Evolutionary conservation across 805 yeast species (phyloP).

Genomic region (Lipomyces mesembrius): DNA sequence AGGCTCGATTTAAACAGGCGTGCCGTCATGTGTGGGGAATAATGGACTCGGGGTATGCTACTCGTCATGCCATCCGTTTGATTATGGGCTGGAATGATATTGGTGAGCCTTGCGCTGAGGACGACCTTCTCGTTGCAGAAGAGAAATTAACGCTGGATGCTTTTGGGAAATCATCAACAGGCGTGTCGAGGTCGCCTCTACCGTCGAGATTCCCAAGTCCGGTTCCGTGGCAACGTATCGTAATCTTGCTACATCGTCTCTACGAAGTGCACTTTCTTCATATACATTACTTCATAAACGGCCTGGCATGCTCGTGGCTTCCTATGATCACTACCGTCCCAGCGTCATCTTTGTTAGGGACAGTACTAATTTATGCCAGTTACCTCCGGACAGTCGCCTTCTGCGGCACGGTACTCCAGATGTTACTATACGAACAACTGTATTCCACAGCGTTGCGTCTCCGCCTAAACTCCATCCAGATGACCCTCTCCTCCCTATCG

Average conservation of each 20-base stretch:
- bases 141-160: not conserved
- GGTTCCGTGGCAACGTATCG: slow-evolving; percentile 17
- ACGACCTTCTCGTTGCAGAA: not conserved
- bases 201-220: not conserved
- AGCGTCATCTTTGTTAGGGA: not conserved
- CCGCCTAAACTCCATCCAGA: slow-evolving; percentile 7
- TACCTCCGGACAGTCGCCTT: slow-evolving; percentile 29
- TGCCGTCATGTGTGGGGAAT: slow-evolving; percentile 40
- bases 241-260: slow-evolving; percentile 30
- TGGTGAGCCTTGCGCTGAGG: not conserved
- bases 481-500: not conserved
- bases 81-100: not conserved
- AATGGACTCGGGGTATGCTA: slow-evolving; percentile 38
- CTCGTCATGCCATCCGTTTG: slow-evolving; percentile 16
- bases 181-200: not conserved
- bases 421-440: slow-evolving; percentile 32
- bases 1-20: slow-evolving; percentile 37
- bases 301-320: slow-evolving; percentile 26
- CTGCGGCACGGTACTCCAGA: slow-evolving; percentile 29
- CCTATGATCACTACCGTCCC: slow-evolving; percentile 12
- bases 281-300: slow-evolving; percentile 35
- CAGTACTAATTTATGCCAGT: slow-evolving; percentile 12
- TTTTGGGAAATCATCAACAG: not conserved
- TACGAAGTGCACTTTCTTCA: slow-evolving; percentile 40
- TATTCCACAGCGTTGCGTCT: slow-evolving; percentile 23